A percentile compares a stretch with the other conserved stretches of the same genome.
Evolutionary conservation across 2,329 filamentous ascomycete genomes (phyloP).

Genomic region (Dryadomyces sulphureus): DNA sequence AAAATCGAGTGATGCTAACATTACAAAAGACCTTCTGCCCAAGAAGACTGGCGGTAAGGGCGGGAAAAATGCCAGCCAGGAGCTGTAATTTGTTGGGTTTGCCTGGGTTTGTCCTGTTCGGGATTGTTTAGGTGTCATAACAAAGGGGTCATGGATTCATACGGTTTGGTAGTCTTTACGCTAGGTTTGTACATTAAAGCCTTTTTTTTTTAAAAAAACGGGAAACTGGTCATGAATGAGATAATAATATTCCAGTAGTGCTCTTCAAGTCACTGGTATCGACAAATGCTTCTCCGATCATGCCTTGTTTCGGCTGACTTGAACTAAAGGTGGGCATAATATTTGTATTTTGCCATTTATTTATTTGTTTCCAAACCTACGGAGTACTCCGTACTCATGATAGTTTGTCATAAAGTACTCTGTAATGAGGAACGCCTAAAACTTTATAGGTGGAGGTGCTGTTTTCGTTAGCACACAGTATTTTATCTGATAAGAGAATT

Average conservation of each 20-base stretch:
- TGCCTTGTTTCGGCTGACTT: neutral
- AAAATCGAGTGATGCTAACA: constrained; percentile 11
- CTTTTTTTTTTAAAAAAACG: constrained; percentile 25
- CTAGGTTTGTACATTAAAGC: constrained; percentile 62
- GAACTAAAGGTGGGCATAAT: neutral
- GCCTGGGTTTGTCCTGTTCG: constrained; percentile 43
- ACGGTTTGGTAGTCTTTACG: constrained; percentile 55
- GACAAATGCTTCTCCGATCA: neutral
- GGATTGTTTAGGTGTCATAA: constrained; percentile 62
- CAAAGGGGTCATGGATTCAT: constrained; percentile 59
- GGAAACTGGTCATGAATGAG: constrained; percentile 52
- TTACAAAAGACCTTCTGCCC: constrained; percentile 68
- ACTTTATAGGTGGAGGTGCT: neutral
- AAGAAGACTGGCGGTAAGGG: constrained; percentile 91
- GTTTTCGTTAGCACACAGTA: neutral
- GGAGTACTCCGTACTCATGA: neutral
- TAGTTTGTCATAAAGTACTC: neutral
- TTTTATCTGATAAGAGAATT: neutral
- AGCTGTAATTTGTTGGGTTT: constrained; percentile 54
- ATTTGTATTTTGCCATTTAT: constrained; percentile 28
- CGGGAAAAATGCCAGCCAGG: constrained; percentile 85
- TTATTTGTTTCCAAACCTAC: neutral
- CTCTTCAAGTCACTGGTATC: constrained; percentile 16
- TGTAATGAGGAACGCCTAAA: constrained; percentile 9
- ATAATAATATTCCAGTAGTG: constrained; percentile 22